phyloP scores from a whole-genome alignment of 345 rosid species.

The Dipteronia sinensis region DNA sequence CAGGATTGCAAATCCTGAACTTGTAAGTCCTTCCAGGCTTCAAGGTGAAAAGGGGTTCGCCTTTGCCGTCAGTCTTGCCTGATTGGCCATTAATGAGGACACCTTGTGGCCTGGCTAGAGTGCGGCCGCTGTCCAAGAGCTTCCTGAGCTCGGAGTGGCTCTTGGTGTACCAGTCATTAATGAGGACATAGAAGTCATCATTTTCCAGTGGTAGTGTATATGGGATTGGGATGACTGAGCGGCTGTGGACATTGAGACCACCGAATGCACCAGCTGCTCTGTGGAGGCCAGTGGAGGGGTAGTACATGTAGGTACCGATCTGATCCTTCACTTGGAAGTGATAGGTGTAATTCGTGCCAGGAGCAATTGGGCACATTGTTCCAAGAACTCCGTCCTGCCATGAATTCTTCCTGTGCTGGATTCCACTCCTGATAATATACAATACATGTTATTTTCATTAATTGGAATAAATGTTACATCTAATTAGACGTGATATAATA shows the following conservation, averaged over 20 bases:
- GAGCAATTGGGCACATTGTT: constrained; percentile 71
- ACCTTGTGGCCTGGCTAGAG: constrained; percentile 56
- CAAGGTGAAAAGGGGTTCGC: constrained; percentile 58
- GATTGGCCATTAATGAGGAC: constrained; percentile 61
- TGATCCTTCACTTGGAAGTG: constrained; percentile 89
- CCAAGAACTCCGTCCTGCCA: constrained; percentile 80
- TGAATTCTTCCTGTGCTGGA: constrained; percentile 85
- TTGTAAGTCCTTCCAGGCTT: constrained; percentile 66
- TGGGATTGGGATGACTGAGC: constrained; percentile 71
- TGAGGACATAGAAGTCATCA: constrained; percentile 59
- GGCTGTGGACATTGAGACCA: constrained; percentile 69
- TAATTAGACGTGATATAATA: too few species aligned
- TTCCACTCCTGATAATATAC: constrained; percentile 40
- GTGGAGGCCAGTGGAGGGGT: constrained; percentile 58
- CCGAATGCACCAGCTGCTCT: constrained; percentile 70
- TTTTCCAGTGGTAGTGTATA: constrained; percentile 51
- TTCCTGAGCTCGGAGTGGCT: constrained; percentile 50
- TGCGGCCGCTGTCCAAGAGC: constrained; percentile 54
- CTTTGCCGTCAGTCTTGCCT: constrained; percentile 37
- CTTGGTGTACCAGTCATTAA: constrained; percentile 65
- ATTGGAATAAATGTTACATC: too few species aligned
- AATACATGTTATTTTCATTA: neutral
- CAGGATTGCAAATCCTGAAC: constrained; percentile 66
- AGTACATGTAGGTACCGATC: constrained; percentile 75
- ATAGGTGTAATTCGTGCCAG: constrained; percentile 76